Conservation (phyloP, 1,284 basidiomycete genomes). For the Lignosus rhinocerotis region DNA sequence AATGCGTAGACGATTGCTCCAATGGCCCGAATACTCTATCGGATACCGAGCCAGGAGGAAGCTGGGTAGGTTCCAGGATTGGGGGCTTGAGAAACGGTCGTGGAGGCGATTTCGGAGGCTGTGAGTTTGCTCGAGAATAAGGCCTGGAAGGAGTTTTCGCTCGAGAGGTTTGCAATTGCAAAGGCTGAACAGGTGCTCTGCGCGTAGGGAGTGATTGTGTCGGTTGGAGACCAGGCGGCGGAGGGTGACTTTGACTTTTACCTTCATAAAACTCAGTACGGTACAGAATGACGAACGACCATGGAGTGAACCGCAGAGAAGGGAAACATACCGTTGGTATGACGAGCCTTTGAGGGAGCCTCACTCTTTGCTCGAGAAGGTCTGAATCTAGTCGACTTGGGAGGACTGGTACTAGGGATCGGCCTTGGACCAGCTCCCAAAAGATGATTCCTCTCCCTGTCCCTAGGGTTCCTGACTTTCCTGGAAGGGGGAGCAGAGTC, state of each 20-base stretch:
- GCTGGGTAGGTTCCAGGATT: background rate
- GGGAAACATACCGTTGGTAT: background rate
- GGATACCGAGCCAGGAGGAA: background rate
- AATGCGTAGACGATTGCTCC: too few species aligned
- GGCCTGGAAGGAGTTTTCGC: background rate
- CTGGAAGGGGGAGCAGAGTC: background rate
- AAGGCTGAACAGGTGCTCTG: background rate
- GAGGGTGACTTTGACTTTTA: background rate
- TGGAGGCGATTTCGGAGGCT: background rate
- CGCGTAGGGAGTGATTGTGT: background rate
- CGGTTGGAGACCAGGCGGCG: background rate
- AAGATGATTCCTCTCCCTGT: background rate
- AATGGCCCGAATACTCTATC: too few species aligned
- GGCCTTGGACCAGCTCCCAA: background rate
- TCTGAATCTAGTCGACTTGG: background rate
- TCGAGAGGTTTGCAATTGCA: background rate
- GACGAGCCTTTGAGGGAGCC: background rate
- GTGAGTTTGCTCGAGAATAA: background rate
- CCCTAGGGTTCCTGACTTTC: slow-evolving; percentile 2
- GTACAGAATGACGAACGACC: too few species aligned
- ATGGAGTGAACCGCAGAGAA: background rate
- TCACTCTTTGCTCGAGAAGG: background rate
- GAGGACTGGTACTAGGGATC: background rate
- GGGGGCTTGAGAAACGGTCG: background rate
- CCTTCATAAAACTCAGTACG: background rate